Percentiles rank a stretch among this genome's conserved stretches.
Conservation (phyloP, 2,329 filamentous ascomycete species). For the Orbilia javanica region DNA sequence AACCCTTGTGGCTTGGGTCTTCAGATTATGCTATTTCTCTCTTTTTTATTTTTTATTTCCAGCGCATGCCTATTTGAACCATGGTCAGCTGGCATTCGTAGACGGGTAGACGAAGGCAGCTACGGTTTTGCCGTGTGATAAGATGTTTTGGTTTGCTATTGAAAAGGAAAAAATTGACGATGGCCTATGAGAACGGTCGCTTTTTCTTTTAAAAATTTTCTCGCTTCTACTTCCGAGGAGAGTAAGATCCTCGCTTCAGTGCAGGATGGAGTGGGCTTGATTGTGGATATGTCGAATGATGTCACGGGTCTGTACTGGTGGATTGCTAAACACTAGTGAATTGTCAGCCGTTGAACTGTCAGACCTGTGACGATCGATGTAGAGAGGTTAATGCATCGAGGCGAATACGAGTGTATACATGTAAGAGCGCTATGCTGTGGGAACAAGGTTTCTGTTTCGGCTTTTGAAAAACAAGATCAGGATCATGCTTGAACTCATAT, state of each 20-base stretch:
- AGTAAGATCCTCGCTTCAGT: slow-evolving; percentile 48
- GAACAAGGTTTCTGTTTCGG: neutral
- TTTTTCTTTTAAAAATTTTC: neutral
- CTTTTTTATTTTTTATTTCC: too few relatives aligned
- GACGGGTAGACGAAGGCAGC: slow-evolving; percentile 11
- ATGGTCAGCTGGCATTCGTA: neutral
- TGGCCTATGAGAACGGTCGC: neutral
- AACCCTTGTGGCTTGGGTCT: slow-evolving; percentile 16
- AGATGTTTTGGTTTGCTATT: neutral
- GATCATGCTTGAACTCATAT: neutral
- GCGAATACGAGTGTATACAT: slow-evolving; percentile 9
- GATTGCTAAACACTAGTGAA: neutral
- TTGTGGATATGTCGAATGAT: slow-evolving; percentile 42
- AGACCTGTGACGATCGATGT: neutral
- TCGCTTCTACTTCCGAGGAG: slow-evolving; percentile 46
- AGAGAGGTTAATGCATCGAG: neutral
- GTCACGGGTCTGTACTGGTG: slow-evolving; percentile 8
- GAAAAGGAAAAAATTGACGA: slow-evolving; percentile 4
- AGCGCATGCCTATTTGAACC: neutral
- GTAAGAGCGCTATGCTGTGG: too few relatives aligned
- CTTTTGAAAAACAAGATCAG: neutral
- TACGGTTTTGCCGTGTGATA: neutral
- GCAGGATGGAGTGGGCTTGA: slow-evolving; percentile 11
- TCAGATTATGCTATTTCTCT: neutral
- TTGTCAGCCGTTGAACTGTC: neutral